Conservation (phyloP, 129 eudicot genomes). For the Calendula officinalis region DNA sequence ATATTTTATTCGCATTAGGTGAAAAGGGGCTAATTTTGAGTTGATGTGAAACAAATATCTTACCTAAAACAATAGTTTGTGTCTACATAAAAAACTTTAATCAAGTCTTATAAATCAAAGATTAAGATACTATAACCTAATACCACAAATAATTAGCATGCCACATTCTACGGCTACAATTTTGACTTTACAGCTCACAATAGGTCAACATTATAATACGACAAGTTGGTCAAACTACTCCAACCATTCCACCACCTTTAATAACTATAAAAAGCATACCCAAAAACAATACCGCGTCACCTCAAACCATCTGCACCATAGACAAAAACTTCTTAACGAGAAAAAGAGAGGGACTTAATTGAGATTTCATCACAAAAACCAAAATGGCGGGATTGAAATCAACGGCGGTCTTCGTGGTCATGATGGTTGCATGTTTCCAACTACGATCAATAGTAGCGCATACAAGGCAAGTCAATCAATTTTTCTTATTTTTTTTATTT, state of each 20-base stretch:
- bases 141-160: conserved; percentile 14
- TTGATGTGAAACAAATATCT: too few relatives aligned
- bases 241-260: conserved; percentile 3
- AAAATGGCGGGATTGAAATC: conserved; percentile 19
- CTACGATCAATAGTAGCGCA: background rate
- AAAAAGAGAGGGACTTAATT: background rate
- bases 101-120: too few relatives aligned
- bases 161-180: conserved; percentile 8
- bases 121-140: too few relatives aligned
- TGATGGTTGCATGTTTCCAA: conserved; percentile 23
- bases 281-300: conserved; percentile 2
- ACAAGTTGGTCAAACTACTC: background rate
- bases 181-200: conserved; percentile 28
- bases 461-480: conserved; percentile 11
- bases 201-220: conserved; percentile 6
- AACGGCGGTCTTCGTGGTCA: background rate
- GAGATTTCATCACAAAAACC: conserved; percentile 3
- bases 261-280: conserved; percentile 10
- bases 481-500: background rate
- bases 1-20: conserved; percentile 27
- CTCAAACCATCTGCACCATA: background rate
- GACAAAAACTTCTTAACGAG: background rate
- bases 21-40: conserved; percentile 13
- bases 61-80: background rate
- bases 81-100: too few relatives aligned